Evolutionary conservation across 768 basidiomycete species (phyloP).

Genomic region (Saitozyma sp.): DNA sequence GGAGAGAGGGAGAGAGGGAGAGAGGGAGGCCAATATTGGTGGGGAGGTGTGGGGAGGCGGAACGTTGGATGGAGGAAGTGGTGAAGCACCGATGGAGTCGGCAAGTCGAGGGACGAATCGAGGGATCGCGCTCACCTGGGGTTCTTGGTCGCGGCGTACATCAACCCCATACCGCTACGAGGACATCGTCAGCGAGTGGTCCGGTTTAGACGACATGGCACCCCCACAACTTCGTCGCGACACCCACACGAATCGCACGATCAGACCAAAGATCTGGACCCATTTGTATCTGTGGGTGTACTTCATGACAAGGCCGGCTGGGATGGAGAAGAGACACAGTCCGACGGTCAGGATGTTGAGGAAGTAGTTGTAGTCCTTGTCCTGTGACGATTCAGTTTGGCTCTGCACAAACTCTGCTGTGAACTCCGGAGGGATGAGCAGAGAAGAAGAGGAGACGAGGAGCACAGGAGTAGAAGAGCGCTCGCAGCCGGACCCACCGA

Average conservation of each 20-base stretch:
- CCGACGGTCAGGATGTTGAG: slow-evolving; percentile 26
- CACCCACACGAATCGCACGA: slow-evolving; percentile 18
- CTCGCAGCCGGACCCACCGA: slow-evolving; percentile 36
- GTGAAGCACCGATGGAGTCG: too few species aligned
- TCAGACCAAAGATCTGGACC: slow-evolving; percentile 18
- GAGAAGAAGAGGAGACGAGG: slow-evolving; percentile 12
- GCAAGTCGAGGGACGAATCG: too few species aligned
- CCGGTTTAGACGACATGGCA: neutral
- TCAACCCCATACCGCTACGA: slow-evolving; percentile 36
- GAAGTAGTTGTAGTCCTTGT: slow-evolving; percentile 30
- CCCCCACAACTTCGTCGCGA: neutral
- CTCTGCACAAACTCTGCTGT: neutral
- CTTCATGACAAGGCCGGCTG: slow-evolving; percentile 44
- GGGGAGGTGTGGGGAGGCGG: too few species aligned
- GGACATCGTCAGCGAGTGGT: neutral
- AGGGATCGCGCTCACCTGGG: neutral
- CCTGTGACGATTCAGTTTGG: neutral
- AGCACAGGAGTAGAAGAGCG: neutral
- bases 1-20: too few species aligned
- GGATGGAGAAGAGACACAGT: slow-evolving; percentile 48
- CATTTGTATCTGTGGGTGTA: slow-evolving; percentile 52
- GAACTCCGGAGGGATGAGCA: too few species aligned
- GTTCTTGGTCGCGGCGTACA: slow-evolving; percentile 27
- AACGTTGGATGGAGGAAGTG: too few species aligned
- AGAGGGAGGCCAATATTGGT: too few species aligned